Percentiles rank a stretch among this genome's conserved stretches.
phyloP scores from a whole-genome alignment of 768 basidiomycete species.

The Tricholoma saponaceum region DNA sequence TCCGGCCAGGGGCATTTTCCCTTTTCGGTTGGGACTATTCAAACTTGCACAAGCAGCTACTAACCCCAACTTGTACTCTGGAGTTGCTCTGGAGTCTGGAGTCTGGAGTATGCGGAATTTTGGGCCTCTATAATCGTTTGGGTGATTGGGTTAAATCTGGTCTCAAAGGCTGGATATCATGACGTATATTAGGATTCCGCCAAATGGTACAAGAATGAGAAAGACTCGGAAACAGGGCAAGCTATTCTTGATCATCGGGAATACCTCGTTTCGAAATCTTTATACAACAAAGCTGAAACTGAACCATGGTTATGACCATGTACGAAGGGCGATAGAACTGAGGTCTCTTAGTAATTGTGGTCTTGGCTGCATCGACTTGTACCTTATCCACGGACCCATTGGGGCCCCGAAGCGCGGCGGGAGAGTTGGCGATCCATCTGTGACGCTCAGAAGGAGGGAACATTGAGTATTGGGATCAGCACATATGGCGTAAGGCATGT shows the following conservation, averaged over 20 bases:
- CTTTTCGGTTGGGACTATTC: no score
- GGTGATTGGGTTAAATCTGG: slow-evolving; percentile 5
- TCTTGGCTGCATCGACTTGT: slow-evolving; percentile 66
- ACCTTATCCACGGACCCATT: slow-evolving; percentile 66
- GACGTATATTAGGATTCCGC: slow-evolving; percentile 38
- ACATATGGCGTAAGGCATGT: slow-evolving; percentile 57
- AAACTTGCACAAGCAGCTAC: no score
- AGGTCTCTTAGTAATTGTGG: slow-evolving; percentile 49
- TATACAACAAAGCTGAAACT: slow-evolving; percentile 67
- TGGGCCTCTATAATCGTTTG: no score
- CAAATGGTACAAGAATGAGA: slow-evolving; percentile 63
- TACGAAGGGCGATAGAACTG: slow-evolving; percentile 45
- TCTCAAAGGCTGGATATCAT: slow-evolving; percentile 52
- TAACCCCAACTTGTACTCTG: no score
- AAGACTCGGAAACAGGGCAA: slow-evolving; percentile 53
- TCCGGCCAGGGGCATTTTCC: no score
- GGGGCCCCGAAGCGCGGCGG: slow-evolving; percentile 53
- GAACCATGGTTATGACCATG: slow-evolving; percentile 49
- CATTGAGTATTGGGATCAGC: slow-evolving; percentile 62
- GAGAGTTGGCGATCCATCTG: slow-evolving; percentile 67
- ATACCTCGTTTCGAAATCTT: slow-evolving; percentile 58
- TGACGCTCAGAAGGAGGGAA: slow-evolving; percentile 58
- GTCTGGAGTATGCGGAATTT: no score
- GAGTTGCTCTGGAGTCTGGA: no score
- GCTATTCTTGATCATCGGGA: slow-evolving; percentile 50